These are phyloP conservation scores for Ascochyta rabiei DNA, from an alignment of 2,329 filamentous ascomycete genomes.

Conservation along the genomic window DNA sequence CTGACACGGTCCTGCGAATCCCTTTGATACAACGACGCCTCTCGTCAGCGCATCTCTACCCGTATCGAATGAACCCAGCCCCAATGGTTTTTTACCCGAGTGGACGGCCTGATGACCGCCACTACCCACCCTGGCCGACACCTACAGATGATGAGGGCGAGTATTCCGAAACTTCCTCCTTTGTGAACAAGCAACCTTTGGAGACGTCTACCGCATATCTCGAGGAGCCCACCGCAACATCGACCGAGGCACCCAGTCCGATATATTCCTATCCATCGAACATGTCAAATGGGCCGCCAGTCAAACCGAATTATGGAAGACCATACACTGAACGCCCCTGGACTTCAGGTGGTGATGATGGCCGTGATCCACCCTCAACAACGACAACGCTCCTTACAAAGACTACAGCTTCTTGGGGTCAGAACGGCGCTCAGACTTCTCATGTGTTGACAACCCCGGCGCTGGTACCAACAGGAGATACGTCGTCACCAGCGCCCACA, in stretches of 20 bases:
- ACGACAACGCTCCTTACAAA: background rate
- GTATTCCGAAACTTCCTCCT: background rate
- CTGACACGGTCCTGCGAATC: constrained; percentile 21
- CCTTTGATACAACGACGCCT: constrained; percentile 16
- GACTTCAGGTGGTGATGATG: background rate
- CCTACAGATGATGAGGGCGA: constrained; percentile 16
- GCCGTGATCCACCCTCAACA: background rate
- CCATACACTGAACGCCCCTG: background rate
- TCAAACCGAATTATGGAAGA: background rate
- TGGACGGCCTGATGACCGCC: constrained; percentile 5
- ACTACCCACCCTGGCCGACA: constrained; percentile 1
- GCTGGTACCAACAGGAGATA: background rate
- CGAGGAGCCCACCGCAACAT: background rate
- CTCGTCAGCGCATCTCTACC: constrained; percentile 26
- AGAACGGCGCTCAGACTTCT: background rate
- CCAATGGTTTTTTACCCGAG: constrained; percentile 25
- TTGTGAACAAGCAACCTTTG: background rate
- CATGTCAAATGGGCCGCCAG: background rate
- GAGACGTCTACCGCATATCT: constrained; percentile 1
- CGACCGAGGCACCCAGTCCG: background rate
- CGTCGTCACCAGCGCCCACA: constrained; percentile 2
- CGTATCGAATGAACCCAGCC: constrained; percentile 13
- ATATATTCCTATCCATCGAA: background rate
- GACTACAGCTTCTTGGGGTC: background rate
- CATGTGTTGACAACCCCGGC: constrained; percentile 1